Conservation (phyloP, 2,329 filamentous ascomycete species). For the Neofusicoccum sp. region DNA sequence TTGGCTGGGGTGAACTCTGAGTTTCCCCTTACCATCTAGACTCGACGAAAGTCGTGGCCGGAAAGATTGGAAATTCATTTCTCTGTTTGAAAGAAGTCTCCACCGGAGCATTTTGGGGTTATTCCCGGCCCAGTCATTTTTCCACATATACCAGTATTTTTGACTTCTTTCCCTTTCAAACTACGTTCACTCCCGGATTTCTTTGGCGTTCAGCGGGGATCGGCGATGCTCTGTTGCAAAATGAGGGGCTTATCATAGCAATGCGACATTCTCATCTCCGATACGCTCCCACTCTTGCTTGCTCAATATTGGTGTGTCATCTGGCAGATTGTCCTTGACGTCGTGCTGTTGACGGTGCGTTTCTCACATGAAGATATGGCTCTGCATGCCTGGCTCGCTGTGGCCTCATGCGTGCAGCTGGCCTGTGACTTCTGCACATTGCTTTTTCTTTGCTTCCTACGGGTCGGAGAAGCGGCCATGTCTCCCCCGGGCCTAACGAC, state of each 20-base stretch:
- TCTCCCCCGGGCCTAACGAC: not conserved
- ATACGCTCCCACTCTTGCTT: not conserved
- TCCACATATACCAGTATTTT: not conserved
- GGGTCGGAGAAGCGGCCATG: not conserved
- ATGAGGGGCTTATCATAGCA: not conserved
- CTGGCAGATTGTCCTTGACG: not conserved
- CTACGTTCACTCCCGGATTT: not conserved
- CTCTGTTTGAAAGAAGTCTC: not conserved
- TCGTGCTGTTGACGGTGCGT: not conserved
- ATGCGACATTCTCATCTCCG: not conserved
- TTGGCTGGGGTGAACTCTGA: slow-evolving; percentile 15
- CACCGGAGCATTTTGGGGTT: not conserved
- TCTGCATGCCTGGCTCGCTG: not conserved
- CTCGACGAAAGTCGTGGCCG: not conserved
- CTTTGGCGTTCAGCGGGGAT: not conserved
- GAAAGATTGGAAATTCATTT: not conserved
- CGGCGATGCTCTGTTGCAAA: not conserved
- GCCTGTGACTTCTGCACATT: not conserved
- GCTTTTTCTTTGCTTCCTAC: not conserved
- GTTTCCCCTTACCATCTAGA: too few relatives aligned
- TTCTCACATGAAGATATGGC: slow-evolving; percentile 1
- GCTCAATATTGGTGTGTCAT: not conserved
- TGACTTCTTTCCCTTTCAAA: not conserved
- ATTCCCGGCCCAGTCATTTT: not conserved
- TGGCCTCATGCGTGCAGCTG: not conserved